phyloP scores from a whole-genome alignment of 1,139 yeast species.

The Petasospora rhodanensis region DNA sequence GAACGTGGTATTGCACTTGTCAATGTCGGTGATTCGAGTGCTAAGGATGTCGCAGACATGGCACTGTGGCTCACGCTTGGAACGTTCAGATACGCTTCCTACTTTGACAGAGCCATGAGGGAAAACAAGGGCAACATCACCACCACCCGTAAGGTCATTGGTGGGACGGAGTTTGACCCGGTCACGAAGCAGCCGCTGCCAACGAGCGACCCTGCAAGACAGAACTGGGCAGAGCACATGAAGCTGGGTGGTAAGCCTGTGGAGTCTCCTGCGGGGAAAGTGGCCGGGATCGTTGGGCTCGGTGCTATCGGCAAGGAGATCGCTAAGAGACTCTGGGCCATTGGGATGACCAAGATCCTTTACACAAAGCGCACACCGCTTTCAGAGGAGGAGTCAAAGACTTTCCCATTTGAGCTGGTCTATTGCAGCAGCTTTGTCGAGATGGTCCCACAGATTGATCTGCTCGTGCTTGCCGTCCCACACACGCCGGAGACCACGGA shows the following conservation, averaged over 20 bases:
- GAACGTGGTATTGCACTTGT: constrained; percentile 16
- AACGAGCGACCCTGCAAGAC: constrained; percentile 13
- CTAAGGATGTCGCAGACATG: constrained; percentile 48
- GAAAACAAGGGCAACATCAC: constrained; percentile 22
- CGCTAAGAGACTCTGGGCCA: constrained; percentile 47
- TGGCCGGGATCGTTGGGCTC: constrained; percentile 68
- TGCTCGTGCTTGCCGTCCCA: constrained; percentile 66
- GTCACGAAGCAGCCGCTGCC: constrained; percentile 17
- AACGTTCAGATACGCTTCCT: constrained; percentile 56
- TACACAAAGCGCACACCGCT: constrained; percentile 57
- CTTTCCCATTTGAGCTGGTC: constrained; percentile 41
- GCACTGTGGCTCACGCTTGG: constrained; percentile 58
- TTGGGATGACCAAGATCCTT: constrained; percentile 67
- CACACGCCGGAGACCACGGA: constrained; percentile 54
- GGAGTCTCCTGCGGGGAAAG: constrained; percentile 53
- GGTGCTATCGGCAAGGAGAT: constrained; percentile 72
- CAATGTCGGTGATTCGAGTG: constrained; percentile 19
- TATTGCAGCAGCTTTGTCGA: constrained; percentile 39
- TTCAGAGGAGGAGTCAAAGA: constrained; percentile 31
- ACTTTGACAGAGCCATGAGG: constrained; percentile 43
- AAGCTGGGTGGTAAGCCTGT: constrained; percentile 46
- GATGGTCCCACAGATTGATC: constrained; percentile 41
- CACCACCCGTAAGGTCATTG: constrained; percentile 33
- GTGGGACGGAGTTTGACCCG: constrained; percentile 34
- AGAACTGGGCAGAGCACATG: constrained; percentile 29